A percentile compares a stretch with the other conserved stretches of the same genome.
Evolutionary conservation across 1,139 yeast species (phyloP).

Genomic region (Taphrina flavorubra): DNA sequence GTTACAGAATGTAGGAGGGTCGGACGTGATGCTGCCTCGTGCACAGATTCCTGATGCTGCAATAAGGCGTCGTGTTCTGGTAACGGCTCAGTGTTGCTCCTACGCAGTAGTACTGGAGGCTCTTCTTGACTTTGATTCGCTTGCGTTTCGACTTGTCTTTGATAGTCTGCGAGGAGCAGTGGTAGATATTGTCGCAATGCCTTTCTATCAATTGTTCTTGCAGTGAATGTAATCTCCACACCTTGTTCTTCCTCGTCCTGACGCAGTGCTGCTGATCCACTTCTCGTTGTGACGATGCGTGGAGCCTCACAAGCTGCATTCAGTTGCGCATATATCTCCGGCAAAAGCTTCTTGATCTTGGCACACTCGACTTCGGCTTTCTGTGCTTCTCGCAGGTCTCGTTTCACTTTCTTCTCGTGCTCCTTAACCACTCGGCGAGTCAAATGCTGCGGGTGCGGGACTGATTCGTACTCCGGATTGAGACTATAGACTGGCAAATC

Average conservation of each 20-base stretch:
- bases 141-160: slow-evolving; percentile 9
- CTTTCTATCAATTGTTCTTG: slow-evolving; percentile 23
- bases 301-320: slow-evolving; percentile 23
- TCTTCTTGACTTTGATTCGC: background rate
- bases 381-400: slow-evolving; percentile 18
- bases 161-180: slow-evolving; percentile 24
- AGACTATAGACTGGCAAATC: slow-evolving; percentile 32
- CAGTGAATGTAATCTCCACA: slow-evolving; percentile 20
- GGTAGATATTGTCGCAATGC: slow-evolving; percentile 33
- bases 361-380: slow-evolving; percentile 25
- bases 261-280: slow-evolving; percentile 33
- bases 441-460: slow-evolving; percentile 16
- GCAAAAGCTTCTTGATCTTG: slow-evolving; percentile 18
- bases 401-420: slow-evolving; percentile 30
- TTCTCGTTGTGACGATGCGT: background rate
- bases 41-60: background rate
- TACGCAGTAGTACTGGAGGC: background rate
- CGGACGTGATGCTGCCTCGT: background rate
- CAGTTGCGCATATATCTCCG: slow-evolving; percentile 32
- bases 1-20: slow-evolving; percentile 3
- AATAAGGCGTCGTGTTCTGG: background rate
- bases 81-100: background rate
- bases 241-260: slow-evolving; percentile 21
- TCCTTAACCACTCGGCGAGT: slow-evolving; percentile 22
- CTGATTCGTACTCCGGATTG: slow-evolving; percentile 31